phyloP scores from a whole-genome alignment of 345 rosid species.

The Eucalyptus erythrocorys region DNA sequence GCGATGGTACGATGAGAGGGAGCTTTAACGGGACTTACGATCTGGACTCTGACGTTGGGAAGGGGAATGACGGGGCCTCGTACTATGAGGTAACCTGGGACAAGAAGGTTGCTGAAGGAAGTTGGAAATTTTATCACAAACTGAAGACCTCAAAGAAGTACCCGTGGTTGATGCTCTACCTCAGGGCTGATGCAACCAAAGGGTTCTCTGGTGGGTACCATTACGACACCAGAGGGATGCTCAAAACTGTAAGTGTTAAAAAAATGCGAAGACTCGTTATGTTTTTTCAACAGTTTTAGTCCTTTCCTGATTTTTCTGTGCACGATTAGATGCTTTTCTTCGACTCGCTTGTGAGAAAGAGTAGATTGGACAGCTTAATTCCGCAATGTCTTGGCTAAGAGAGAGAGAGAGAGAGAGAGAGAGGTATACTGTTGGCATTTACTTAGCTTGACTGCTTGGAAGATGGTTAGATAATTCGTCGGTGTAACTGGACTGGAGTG shows the following conservation, averaged over 20 bases:
- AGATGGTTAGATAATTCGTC: not conserved
- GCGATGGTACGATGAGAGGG: constrained; percentile 41
- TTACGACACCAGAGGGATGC: constrained; percentile 78
- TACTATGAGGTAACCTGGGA: constrained; percentile 63
- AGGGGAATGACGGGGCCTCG: constrained; percentile 10
- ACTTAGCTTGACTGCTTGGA: not conserved
- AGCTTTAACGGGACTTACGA: constrained; percentile 78
- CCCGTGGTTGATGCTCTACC: constrained; percentile 90
- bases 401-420: not conserved
- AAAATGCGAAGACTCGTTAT: not conserved
- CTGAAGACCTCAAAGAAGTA: constrained; percentile 60
- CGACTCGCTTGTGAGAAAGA: not conserved
- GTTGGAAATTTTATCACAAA: constrained; percentile 58
- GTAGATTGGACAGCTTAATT: not conserved
- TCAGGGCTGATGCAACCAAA: constrained; percentile 74
- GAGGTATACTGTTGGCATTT: not conserved
- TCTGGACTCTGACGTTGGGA: constrained; percentile 32
- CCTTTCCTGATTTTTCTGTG: not conserved
- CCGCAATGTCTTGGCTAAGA: not conserved
- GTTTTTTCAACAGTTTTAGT: not conserved
- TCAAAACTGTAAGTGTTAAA: constrained; percentile 29
- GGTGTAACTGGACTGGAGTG: not conserved
- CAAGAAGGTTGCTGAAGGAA: constrained; percentile 51
- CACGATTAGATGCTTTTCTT: not conserved
- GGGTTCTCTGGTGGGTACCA: constrained; percentile 77